Percentiles rank a stretch among this genome's conserved stretches.
These are phyloP conservation scores for Kazachstania sp. DNA, from an alignment of 1,139 yeast species.

Conservation along the genomic window DNA sequence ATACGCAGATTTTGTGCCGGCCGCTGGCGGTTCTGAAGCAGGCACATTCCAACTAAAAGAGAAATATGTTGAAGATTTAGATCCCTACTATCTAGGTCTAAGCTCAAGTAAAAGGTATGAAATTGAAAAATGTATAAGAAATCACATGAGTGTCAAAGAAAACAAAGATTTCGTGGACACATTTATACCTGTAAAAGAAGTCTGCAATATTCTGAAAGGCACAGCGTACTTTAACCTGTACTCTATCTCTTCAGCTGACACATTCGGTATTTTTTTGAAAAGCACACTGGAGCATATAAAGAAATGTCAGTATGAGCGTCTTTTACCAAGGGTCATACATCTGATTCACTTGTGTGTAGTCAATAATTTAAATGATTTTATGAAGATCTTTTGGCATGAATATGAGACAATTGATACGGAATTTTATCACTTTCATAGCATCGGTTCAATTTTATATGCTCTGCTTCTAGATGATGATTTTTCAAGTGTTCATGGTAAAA, in stretches of 20 bases:
- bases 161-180: slow-evolving; percentile 38
- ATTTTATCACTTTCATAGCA: slow-evolving; percentile 36
- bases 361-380: slow-evolving; percentile 24
- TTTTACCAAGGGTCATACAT: slow-evolving; percentile 56
- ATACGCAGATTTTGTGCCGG: slow-evolving; percentile 55
- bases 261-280: slow-evolving; percentile 46
- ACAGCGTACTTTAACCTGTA: slow-evolving; percentile 38
- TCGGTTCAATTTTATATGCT: slow-evolving; percentile 40
- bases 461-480: slow-evolving; percentile 38
- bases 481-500: slow-evolving; percentile 41
- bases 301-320: slow-evolving; percentile 42
- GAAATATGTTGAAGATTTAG: slow-evolving; percentile 46
- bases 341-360: slow-evolving; percentile 52
- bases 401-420: slow-evolving; percentile 32
- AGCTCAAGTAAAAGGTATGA: slow-evolving; percentile 75
- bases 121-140: slow-evolving; percentile 38
- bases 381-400: slow-evolving; percentile 32
- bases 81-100: slow-evolving; percentile 78
- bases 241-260: slow-evolving; percentile 42
- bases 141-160: slow-evolving; percentile 29
- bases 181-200: slow-evolving; percentile 43
- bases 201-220: slow-evolving; percentile 25
- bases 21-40: slow-evolving; percentile 53
- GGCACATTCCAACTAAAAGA: slow-evolving; percentile 66
- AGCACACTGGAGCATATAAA: slow-evolving; percentile 40